Evolutionary conservation across 371 early-diverging fungal genomes (phyloP), one percentile per base, ranked within the genome.

Genomic region (Nosema granulosis): DNA sequence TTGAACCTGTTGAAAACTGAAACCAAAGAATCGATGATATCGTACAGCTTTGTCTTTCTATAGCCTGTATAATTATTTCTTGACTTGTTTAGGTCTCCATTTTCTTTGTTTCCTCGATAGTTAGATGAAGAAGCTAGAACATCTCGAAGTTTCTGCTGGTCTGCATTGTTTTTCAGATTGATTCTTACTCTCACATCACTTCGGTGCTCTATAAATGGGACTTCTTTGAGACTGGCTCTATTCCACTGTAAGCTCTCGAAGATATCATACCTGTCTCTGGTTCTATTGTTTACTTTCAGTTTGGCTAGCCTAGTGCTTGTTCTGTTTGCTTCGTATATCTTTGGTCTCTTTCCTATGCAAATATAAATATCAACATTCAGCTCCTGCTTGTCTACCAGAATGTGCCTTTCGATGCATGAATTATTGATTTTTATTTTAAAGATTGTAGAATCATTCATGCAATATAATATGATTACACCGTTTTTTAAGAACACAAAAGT

Each of bases 131-230:
- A n/a, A n/a, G n/a, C n/a, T n/a, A n/a, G n/a, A n/a, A n/a, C n/a
- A n/a, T n/a, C n/a, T n/a, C n/a, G n/a, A n/a, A n/a, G n/a, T n/a
- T n/a, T n/a, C n/a, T n/a, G n/a, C n/a, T n/a, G n/a, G n/a, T n/a
- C n/a, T n/a, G n/a, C n/a, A n/a, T 13, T 49, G n/a, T 59, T 59
- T 12, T 20, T 49, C 11, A 67, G 18, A 52, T 67, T n/a, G 6
- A 50, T 13, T 1, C 29, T 29, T 43, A 67, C 32, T 52, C 32
- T 50, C 6, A 67, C 29, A 67, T 67, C 67, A 52, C 43, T n/a
- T 49, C 67, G 24, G 43, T 67, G 2, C 20, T 43, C 20, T 52
- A 67, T 3, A 67, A 67, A 67, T 20, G 34, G 38, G 13, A 67
- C 37, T 13, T 67, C 67, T 24, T 50, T n/a, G 26, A 67, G 24